Evolutionary conservation across 495 filamentous ascomycete genomes (phyloP).

Genomic region (Hypoxylon cercidicola): DNA sequence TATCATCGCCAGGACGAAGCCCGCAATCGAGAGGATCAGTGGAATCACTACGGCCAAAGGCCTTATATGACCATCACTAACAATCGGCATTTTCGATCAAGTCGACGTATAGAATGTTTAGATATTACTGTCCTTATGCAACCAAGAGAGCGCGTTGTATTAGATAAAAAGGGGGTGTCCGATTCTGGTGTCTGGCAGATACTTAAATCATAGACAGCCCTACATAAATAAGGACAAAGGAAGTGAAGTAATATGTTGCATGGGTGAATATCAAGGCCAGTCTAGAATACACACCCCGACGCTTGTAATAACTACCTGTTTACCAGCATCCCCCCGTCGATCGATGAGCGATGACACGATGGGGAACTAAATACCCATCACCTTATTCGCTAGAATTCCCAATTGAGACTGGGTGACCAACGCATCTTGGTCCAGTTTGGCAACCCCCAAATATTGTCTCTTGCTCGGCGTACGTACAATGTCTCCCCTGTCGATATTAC

Average conservation of each 20-base stretch:
- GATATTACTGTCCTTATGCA: neutral
- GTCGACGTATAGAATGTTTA: neutral
- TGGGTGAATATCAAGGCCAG: neutral
- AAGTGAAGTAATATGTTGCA: neutral
- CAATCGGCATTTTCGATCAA: slow-evolving; percentile 26
- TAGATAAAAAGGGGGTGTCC: slow-evolving; percentile 1
- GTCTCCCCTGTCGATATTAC: slow-evolving; percentile 2
- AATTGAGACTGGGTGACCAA: neutral
- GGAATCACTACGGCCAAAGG: slow-evolving; percentile 55
- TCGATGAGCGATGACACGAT: neutral
- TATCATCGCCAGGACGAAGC: slow-evolving; percentile 74
- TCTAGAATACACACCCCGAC: neutral
- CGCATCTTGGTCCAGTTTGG: slow-evolving; percentile 15
- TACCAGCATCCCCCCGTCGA: neutral
- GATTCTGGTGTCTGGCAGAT: neutral
- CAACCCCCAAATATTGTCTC: slow-evolving; percentile 18
- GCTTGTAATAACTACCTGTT: neutral
- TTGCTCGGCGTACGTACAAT: slow-evolving; percentile 29
- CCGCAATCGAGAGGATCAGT: slow-evolving; percentile 60
- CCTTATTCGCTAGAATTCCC: slow-evolving; percentile 18
- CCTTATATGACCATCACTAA: slow-evolving; percentile 33
- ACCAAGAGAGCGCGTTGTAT: neutral
- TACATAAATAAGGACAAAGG: slow-evolving; percentile 7
- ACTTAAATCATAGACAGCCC: slow-evolving; percentile 15
- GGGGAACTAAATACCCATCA: neutral